phyloP scores from a whole-genome alignment of 2,329 filamentous ascomycete species.

The Clarireedia homoeocarpa region DNA sequence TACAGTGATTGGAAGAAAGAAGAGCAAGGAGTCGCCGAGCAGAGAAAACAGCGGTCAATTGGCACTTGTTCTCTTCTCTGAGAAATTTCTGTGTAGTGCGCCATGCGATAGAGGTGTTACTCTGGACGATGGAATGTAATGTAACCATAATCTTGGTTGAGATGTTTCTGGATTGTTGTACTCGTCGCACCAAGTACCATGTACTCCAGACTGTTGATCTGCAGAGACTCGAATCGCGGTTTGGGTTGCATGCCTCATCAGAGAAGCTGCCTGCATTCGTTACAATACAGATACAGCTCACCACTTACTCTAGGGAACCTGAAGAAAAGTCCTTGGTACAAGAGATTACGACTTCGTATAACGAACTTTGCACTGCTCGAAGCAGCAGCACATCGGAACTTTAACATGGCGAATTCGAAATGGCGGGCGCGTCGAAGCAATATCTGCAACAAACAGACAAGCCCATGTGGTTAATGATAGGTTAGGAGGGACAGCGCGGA shows the following conservation, averaged over 20 bases:
- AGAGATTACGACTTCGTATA: background rate
- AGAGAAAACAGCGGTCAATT: slow-evolving; percentile 1
- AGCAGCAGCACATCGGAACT: no score
- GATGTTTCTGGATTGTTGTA: slow-evolving; percentile 7
- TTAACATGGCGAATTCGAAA: no score
- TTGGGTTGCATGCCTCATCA: slow-evolving; percentile 10
- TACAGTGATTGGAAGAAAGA: background rate
- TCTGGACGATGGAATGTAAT: background rate
- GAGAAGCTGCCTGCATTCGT: background rate
- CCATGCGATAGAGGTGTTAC: slow-evolving; percentile 6
- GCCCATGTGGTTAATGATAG: slow-evolving; percentile 2
- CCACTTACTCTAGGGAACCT: background rate
- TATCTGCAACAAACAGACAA: background rate
- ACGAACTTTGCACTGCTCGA: no score
- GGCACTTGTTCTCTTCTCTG: background rate
- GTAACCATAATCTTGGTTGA: slow-evolving; percentile 7
- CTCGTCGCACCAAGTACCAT: slow-evolving; percentile 1
- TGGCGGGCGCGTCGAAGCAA: background rate
- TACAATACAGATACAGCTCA: background rate
- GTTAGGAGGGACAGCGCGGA: background rate
- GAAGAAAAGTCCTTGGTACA: background rate
- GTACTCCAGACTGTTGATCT: slow-evolving; percentile 8
- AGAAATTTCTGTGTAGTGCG: background rate
- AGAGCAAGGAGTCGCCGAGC: background rate
- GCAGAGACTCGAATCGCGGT: slow-evolving; percentile 8